Conservation (phyloP, 257 asterid genomes). For the Phtheirospermum japonicum region DNA sequence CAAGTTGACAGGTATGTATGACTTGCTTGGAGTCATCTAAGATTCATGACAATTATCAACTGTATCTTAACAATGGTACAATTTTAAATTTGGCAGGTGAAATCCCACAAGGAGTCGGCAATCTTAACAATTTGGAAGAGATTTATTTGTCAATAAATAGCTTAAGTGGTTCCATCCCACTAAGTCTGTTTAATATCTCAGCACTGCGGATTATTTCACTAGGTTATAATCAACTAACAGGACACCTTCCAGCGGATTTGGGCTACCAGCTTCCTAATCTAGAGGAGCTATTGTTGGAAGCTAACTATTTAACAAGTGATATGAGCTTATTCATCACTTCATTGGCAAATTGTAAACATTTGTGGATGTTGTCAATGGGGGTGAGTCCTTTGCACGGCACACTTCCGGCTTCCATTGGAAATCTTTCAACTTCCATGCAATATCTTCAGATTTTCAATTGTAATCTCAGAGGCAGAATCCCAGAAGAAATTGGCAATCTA, state of each 20-base stretch:
- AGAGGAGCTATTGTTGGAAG: not conserved
- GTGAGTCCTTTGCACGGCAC: constrained; percentile 16
- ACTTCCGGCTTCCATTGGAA: constrained; percentile 30
- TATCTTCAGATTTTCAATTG: not conserved
- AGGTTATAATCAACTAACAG: constrained; percentile 18
- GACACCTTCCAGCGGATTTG: constrained; percentile 29
- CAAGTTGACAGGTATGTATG: constrained; percentile 16
- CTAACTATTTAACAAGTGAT: constrained; percentile 19
- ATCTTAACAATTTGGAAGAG: no score
- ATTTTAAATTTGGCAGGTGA: constrained; percentile 23
- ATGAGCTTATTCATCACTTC: constrained; percentile 29
- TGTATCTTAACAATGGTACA: no score
- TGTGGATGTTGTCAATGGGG: not conserved
- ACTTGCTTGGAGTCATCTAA: no score
- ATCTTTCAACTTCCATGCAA: constrained; percentile 27
- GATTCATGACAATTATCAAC: no score
- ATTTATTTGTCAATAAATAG: constrained; percentile 15
- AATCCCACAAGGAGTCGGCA: constrained; percentile 29
- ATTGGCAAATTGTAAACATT: constrained; percentile 21
- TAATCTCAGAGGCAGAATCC: constrained; percentile 23
- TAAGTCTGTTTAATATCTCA: constrained; percentile 27
- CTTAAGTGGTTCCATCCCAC: constrained; percentile 25
- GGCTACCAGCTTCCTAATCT: constrained; percentile 29
- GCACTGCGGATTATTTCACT: not conserved
- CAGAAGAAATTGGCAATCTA: constrained; percentile 27